Conservation (phyloP, 129 eudicot genomes). For the Heracleum sosnowskyi region DNA sequence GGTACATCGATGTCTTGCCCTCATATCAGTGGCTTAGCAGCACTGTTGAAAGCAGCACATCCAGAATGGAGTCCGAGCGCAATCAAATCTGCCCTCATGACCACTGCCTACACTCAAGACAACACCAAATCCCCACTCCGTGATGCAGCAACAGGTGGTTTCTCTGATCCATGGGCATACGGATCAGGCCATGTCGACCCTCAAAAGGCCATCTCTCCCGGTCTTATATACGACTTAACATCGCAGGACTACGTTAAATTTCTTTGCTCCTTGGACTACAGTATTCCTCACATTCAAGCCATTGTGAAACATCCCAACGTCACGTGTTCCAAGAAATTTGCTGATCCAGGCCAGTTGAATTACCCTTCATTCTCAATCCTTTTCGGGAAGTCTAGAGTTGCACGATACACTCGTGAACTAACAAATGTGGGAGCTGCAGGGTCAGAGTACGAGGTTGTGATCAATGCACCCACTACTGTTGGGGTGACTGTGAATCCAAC, state of each 20-base stretch:
- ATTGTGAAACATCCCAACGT: constrained; percentile 58
- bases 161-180: constrained; percentile 61
- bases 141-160: constrained; percentile 52
- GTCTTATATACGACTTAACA: constrained; percentile 69
- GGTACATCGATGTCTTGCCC: constrained; percentile 99
- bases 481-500: constrained; percentile 51
- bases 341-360: constrained; percentile 75
- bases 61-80: constrained; percentile 96
- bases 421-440: constrained; percentile 70
- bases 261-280: constrained; percentile 71
- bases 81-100: constrained; percentile 94
- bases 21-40: constrained; percentile 86
- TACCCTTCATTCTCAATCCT: constrained; percentile 80
- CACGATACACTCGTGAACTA: constrained; percentile 60
- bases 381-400: constrained; percentile 59
- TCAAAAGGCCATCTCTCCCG: constrained; percentile 81
- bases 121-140: constrained; percentile 61
- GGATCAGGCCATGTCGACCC: constrained; percentile 95
- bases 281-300: constrained; percentile 33
- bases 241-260: constrained; percentile 54
- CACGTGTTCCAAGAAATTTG: constrained; percentile 47
- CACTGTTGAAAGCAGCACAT: constrained; percentile 79
- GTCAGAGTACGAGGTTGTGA: constrained; percentile 35
- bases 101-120: constrained; percentile 81
- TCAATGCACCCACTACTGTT: constrained; percentile 51